A percentile compares a stretch with the other conserved stretches of the same genome.
Conservation (phyloP, 129 eudicot species). For the Flaveria brownii region DNA sequence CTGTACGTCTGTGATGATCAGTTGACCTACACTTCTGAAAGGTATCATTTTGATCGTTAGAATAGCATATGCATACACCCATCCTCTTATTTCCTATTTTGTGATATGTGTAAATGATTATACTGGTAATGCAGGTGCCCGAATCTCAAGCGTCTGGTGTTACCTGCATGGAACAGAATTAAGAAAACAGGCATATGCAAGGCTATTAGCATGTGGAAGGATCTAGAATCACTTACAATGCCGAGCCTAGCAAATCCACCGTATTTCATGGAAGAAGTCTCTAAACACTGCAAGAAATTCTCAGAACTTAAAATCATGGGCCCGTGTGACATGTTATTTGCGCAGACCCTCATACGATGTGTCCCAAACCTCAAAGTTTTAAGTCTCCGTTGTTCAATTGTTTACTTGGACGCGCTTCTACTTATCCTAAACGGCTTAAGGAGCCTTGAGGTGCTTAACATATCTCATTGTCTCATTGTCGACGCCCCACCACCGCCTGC, state of each 20-base stretch:
- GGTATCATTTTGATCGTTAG: conserved; percentile 58
- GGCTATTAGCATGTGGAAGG: conserved; percentile 59
- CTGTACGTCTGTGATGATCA: conserved; percentile 62
- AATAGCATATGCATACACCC: conserved; percentile 28
- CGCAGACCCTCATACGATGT: conserved; percentile 41
- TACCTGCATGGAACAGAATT: conserved; percentile 79
- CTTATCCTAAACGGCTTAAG: conserved; percentile 50
- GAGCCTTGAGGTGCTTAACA: conserved; percentile 62
- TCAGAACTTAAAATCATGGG: conserved; percentile 70
- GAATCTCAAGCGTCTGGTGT: conserved; percentile 59
- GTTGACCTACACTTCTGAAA: conserved; percentile 71
- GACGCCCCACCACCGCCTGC: conserved; percentile 48
- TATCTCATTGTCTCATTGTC: conserved; percentile 59
- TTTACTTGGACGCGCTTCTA: conserved; percentile 44
- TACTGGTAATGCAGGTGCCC: conserved; percentile 53
- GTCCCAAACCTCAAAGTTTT: conserved; percentile 61
- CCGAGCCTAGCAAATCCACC: conserved; percentile 62
- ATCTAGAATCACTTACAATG: conserved; percentile 76
- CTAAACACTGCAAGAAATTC: conserved; percentile 56
- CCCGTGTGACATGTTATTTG: conserved; percentile 52
- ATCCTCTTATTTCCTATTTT: no score
- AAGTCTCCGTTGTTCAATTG: conserved; percentile 58
- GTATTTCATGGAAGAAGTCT: conserved; percentile 59
- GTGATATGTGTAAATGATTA: no score
- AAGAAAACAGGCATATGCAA: conserved; percentile 59